phyloP scores from a whole-genome alignment of 2,329 filamentous ascomycete genomes.

The Aspergillus candidus region DNA sequence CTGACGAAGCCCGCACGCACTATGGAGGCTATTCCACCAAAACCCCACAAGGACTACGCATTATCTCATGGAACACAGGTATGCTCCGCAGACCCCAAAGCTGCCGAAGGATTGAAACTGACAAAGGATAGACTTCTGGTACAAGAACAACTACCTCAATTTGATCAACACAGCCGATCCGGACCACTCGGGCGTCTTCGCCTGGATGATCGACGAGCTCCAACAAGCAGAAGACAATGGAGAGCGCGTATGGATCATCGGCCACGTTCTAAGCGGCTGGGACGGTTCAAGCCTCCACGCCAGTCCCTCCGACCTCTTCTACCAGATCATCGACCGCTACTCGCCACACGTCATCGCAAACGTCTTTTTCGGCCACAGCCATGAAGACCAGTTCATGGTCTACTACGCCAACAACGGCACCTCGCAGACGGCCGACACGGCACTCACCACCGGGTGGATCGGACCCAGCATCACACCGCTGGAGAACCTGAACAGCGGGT shows the following conservation, averaged over 20 bases:
- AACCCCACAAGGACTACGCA: slow-evolving; percentile 47
- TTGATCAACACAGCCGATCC: slow-evolving; percentile 49
- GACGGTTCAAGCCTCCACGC: slow-evolving; percentile 50
- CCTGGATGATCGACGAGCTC: slow-evolving; percentile 48
- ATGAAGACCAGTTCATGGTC: slow-evolving; percentile 50
- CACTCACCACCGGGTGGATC: slow-evolving; percentile 49
- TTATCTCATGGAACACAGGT: slow-evolving; percentile 51
- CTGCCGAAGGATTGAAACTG: neutral
- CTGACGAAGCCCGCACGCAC: slow-evolving; percentile 45
- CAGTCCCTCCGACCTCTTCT: slow-evolving; percentile 51
- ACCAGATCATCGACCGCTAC: slow-evolving; percentile 51
- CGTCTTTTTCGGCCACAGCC: slow-evolving; percentile 51
- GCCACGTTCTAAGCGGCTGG: slow-evolving; percentile 52
- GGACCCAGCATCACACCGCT: slow-evolving; percentile 48
- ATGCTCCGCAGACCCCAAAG: too few species aligned
- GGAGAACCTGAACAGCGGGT: slow-evolving; percentile 51
- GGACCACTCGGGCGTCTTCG: slow-evolving; percentile 45
- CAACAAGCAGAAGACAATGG: slow-evolving; percentile 48
- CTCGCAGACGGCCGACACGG: slow-evolving; percentile 33
- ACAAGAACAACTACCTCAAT: slow-evolving; percentile 41
- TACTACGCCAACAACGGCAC: slow-evolving; percentile 52
- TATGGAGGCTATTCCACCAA: slow-evolving; percentile 53
- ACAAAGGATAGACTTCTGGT: slow-evolving; percentile 19
- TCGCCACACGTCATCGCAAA: slow-evolving; percentile 51
- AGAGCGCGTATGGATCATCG: slow-evolving; percentile 51